Percentiles rank a stretch among this genome's conserved stretches.
These are phyloP conservation scores for Peronosclerospora sorghi DNA, from an alignment of 352 stramenopile genomes.

Conservation along the genomic window DNA sequence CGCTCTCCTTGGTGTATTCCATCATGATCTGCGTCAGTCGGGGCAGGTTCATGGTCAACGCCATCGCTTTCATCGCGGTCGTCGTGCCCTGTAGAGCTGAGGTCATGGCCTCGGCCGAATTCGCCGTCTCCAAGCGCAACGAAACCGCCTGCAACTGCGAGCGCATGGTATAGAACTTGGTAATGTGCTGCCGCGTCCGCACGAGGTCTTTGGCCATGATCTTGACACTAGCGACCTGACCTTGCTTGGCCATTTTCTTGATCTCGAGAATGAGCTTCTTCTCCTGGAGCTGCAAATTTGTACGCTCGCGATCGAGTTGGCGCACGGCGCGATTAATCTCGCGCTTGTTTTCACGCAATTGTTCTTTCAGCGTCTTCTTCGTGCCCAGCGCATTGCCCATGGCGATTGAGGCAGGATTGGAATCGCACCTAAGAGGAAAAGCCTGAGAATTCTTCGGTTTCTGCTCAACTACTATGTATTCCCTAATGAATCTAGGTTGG, in stretches of 20 bases:
- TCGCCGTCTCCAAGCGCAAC: constrained; percentile 91
- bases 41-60: constrained; percentile 93
- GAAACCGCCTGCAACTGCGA: constrained; percentile 93
- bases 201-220: constrained; percentile 96
- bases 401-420: background rate
- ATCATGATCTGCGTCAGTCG: constrained; percentile 97
- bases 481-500: too few species aligned
- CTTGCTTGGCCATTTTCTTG: constrained; percentile 94
- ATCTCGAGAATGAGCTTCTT: constrained; percentile 96
- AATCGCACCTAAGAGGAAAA: too few species aligned
- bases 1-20: constrained; percentile 96
- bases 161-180: constrained; percentile 97
- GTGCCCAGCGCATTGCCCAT: constrained; percentile 71
- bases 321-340: constrained; percentile 94
- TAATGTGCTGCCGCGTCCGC: constrained; percentile 92
- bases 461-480: too few species aligned
- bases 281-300: constrained; percentile 86
- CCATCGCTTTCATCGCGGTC: constrained; percentile 80
- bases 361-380: constrained; percentile 83
- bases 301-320: constrained; percentile 93
- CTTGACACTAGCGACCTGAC: constrained; percentile 94
- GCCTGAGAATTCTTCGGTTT: too few species aligned
- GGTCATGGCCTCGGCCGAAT: constrained; percentile 94
- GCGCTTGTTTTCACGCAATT: constrained; percentile 95
- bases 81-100: constrained; percentile 73